These are phyloP conservation scores for Carallia brachiata DNA, from an alignment of 345 rosid species.

Conservation along the genomic window DNA sequence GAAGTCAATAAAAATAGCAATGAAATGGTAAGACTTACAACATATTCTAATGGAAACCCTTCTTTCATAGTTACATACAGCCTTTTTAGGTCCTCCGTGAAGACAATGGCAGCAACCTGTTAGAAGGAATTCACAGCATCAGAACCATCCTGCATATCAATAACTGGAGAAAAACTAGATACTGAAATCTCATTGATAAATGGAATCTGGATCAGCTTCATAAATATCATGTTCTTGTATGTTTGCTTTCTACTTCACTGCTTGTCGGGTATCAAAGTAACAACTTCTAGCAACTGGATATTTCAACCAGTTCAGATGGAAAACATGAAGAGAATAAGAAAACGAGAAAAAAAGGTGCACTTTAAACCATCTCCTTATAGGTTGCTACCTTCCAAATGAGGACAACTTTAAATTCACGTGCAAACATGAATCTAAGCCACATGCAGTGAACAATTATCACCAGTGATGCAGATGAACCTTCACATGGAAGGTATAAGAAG, in stretches of 20 bases:
- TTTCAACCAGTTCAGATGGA: too few species aligned
- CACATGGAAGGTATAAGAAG: background rate
- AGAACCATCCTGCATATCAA: slow-evolving; percentile 7
- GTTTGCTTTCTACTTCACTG: background rate
- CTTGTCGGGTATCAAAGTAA: background rate
- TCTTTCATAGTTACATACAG: slow-evolving; percentile 89
- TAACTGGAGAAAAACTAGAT: background rate
- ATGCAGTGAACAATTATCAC: background rate
- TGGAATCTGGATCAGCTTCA: background rate
- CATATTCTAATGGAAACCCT: slow-evolving; percentile 91
- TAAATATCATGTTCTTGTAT: background rate
- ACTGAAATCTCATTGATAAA: background rate
- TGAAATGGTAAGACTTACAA: slow-evolving; percentile 50
- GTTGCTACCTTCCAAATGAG: background rate
- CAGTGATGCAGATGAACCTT: slow-evolving; percentile 5
- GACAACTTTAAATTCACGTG: background rate
- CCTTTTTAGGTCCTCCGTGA: slow-evolving; percentile 90
- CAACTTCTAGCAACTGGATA: background rate
- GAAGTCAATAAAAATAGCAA: slow-evolving; percentile 11
- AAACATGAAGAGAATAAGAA: too few species aligned
- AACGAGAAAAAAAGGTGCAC: background rate
- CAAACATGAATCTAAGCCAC: background rate
- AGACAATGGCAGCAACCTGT: slow-evolving; percentile 93
- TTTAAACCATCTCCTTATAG: background rate
- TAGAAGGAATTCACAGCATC: slow-evolving; percentile 25